Base-by-base conservation (phyloP, 148 eudicot genomes). In the Spergularia marina region DNA sequence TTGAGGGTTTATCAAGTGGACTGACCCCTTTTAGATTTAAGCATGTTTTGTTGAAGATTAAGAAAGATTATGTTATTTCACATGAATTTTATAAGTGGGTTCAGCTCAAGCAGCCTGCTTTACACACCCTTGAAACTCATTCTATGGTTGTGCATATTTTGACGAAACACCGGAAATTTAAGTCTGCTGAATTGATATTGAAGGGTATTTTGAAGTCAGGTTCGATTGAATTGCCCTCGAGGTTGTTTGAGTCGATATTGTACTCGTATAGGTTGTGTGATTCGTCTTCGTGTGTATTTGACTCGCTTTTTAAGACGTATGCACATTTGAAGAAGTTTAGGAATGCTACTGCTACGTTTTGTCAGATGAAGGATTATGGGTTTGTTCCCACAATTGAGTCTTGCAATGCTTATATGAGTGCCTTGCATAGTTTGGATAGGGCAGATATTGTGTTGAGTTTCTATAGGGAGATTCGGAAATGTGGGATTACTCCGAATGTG, bases 41-140 rank as follows among this genome's bases (percentile, higher is more conserved):
- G 79, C 98, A 91, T 82, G 85, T 94, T 73, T 78, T 94, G 70
- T 75, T 94, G 74, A 94, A 88, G 78, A 63, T 82, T 68, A 87
- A 86, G 59, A 89, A 83, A 49, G 95, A 93, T 76, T 82, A 77
- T 73, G 90, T 91, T 25, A 82, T 93, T 80, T 91, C 98, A 0
- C 82, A 76, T 55, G 93, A 90, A 74, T 94, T 91, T 82, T 91
- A 86, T 84, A 87, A 83, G 30, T 91, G 98, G 97, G 86, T 86
- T 70, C 68, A 83, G n/a, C 54, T 36, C 20, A 80, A 83, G 56
- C 86, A 87, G 18, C 87, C 90, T 47, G 77, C 17, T 77, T 76
- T 80, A 16, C 88, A 75, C 41, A 88, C 83, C 65, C 93, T 94
- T 18, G 93, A 94, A 54, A 82, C 86, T 18, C 74, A 73, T 71